These are phyloP conservation scores for Ganoderma leucocontextum DNA, from an alignment of 1,284 basidiomycete genomes.

Conservation along the genomic window DNA sequence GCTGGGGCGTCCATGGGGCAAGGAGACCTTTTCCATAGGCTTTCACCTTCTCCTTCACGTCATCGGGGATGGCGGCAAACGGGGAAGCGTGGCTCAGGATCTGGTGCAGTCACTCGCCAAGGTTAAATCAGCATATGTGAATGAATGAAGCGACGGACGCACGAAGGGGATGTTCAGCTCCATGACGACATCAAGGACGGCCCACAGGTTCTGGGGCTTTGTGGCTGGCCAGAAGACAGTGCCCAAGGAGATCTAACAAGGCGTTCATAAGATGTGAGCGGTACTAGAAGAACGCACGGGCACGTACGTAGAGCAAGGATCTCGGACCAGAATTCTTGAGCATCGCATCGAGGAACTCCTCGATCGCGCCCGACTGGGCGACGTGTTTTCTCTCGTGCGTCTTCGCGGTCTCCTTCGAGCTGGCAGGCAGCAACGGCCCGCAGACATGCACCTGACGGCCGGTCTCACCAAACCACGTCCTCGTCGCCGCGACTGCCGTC, in stretches of 20 bases:
- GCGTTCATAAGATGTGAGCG: neutral
- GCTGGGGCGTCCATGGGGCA: constrained; percentile 35
- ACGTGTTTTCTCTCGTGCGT: constrained; percentile 20
- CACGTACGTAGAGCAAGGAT: constrained; percentile 31
- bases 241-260: constrained; percentile 32
- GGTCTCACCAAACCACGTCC: constrained; percentile 25
- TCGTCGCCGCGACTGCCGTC: constrained; percentile 23
- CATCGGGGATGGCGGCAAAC: constrained; percentile 23
- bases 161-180: constrained; percentile 31
- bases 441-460: constrained; percentile 17
- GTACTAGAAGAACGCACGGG: neutral
- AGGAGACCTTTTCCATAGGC: constrained; percentile 28
- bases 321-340: constrained; percentile 21
- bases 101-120: constrained; percentile 13
- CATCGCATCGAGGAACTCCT: constrained; percentile 24
- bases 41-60: constrained; percentile 24
- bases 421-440: constrained; percentile 24
- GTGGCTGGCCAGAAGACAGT: constrained; percentile 29
- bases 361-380: constrained; percentile 12
- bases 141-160: neutral
- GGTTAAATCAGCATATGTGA: neutral
- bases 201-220: constrained; percentile 23
- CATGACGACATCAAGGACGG: constrained; percentile 27
- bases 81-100: constrained; percentile 34
- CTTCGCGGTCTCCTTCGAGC: neutral